Conservation (phyloP, 352 stramenopile genomes). For the Phytopythium kandeliae region DNA sequence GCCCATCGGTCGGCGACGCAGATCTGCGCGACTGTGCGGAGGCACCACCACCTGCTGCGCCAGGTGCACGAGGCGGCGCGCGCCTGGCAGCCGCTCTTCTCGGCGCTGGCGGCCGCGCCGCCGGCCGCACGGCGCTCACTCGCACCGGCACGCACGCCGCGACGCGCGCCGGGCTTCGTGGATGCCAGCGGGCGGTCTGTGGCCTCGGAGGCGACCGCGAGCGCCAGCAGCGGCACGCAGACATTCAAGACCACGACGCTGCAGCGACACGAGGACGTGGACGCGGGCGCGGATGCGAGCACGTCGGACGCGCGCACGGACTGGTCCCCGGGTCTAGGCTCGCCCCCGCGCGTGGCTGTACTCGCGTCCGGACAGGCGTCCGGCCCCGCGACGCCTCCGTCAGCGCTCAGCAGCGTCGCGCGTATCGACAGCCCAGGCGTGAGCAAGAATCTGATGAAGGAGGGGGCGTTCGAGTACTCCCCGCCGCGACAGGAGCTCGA, state of each 20-base stretch:
- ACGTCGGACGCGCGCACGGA: constrained; percentile 37
- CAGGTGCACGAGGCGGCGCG: constrained; percentile 70
- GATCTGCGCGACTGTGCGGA: constrained; percentile 59
- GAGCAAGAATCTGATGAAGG: constrained; percentile 79
- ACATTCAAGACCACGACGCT: constrained; percentile 77
- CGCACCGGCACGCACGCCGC: constrained; percentile 24
- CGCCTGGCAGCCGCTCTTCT: constrained; percentile 76
- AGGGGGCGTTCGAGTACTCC: constrained; percentile 73
- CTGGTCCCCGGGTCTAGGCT: constrained; percentile 55
- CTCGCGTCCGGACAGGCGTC: too few species aligned
- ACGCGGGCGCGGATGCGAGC: constrained; percentile 29
- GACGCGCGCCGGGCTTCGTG: constrained; percentile 2
- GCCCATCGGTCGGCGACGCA: constrained; percentile 72
- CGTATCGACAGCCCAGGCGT: constrained; percentile 44
- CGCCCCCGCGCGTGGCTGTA: constrained; percentile 43
- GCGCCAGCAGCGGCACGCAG: too few species aligned
- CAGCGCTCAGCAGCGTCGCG: constrained; percentile 72
- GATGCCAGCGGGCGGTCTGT: constrained; percentile 7
- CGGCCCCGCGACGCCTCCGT: constrained; percentile 52
- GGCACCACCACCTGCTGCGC: constrained; percentile 70
- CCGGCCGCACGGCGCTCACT: constrained; percentile 26
- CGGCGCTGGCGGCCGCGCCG: constrained; percentile 52
- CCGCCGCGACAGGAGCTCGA: constrained; percentile 31
- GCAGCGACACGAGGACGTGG: constrained; percentile 32
- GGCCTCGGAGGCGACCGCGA: too few species aligned